Conservation (phyloP, 345 rosid species). For the Citrus reticulata region DNA sequence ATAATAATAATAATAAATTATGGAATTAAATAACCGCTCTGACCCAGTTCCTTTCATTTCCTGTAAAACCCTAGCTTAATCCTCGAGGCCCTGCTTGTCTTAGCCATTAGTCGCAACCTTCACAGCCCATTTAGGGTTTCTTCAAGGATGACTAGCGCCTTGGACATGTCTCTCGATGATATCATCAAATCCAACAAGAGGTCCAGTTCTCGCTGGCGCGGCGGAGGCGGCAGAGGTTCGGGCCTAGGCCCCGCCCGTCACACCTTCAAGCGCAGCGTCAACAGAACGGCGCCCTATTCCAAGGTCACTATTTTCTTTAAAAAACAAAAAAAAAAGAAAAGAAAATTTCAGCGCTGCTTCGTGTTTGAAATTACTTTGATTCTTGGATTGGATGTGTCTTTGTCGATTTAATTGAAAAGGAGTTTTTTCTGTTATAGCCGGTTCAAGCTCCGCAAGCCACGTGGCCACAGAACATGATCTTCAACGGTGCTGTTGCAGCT, state of each 20-base stretch:
- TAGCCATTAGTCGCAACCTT: constrained; percentile 10
- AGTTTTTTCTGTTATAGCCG: constrained; percentile 26
- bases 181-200: constrained; percentile 57
- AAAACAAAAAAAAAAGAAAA: too few species aligned
- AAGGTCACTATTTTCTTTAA: constrained; percentile 33
- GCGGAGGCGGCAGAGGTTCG: constrained; percentile 26
- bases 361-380: background rate
- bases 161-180: constrained; percentile 70
- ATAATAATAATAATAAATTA: too few species aligned
- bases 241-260: constrained; percentile 49
- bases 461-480: constrained; percentile 60
- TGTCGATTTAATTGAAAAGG: background rate
- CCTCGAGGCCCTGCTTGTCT: background rate
- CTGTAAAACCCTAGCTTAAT: constrained; percentile 1
- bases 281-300: constrained; percentile 44
- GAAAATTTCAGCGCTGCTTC: background rate
- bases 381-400: background rate
- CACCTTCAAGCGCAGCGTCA: constrained; percentile 37
- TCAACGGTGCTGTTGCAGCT: constrained; percentile 29
- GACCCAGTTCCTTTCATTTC: too few species aligned
- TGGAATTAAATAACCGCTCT: too few species aligned
- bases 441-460: constrained; percentile 42
- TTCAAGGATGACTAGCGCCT: constrained; percentile 49
- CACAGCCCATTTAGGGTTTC: background rate
- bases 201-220: constrained; percentile 26